A percentile compares a stretch with the other conserved stretches of the same genome.
These are phyloP conservation scores for Metschnikowia lochheadii DNA, from an alignment of 805 yeast species.

Conservation along the genomic window DNA sequence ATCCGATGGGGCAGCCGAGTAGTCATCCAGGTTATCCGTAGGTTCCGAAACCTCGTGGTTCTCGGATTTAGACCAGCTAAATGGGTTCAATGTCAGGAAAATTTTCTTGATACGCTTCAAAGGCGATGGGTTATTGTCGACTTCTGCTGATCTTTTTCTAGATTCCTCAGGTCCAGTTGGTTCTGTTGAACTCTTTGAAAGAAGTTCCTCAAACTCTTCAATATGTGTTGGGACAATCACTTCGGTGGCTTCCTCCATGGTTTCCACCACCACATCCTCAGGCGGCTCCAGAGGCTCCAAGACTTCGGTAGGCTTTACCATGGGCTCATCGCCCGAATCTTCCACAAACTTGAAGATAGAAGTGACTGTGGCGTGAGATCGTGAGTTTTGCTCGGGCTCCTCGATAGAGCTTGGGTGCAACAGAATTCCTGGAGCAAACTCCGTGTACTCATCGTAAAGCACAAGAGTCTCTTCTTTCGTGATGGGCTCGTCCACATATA, in stretches of 20 bases:
- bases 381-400: slow-evolving; percentile 6
- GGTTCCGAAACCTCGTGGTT: not conserved
- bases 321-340: not conserved
- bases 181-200: not conserved
- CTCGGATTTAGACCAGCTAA: slow-evolving; percentile 5
- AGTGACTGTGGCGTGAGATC: not conserved
- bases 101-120: slow-evolving; percentile 10
- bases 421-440: slow-evolving; percentile 7
- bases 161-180: not conserved
- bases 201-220: slow-evolving; percentile 11
- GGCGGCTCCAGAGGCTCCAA: slow-evolving; percentile 12
- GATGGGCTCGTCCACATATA: slow-evolving; percentile 9
- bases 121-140: slow-evolving; percentile 6
- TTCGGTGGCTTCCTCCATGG: slow-evolving; percentile 8
- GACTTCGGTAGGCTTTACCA: slow-evolving; percentile 5
- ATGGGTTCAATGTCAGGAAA: slow-evolving; percentile 10
- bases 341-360: slow-evolving; percentile 3
- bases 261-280: slow-evolving; percentile 6
- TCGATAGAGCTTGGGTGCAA: slow-evolving; percentile 13
- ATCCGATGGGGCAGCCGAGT: not conserved
- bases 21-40: not conserved
- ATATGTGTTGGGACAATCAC: slow-evolving; percentile 11
- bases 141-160: slow-evolving; percentile 4
- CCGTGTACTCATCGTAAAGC: slow-evolving; percentile 12
- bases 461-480: slow-evolving; percentile 7